These are phyloP conservation scores for Chamaenerion angustifolium DNA, from an alignment of 345 rosid species.

Conservation along the genomic window DNA sequence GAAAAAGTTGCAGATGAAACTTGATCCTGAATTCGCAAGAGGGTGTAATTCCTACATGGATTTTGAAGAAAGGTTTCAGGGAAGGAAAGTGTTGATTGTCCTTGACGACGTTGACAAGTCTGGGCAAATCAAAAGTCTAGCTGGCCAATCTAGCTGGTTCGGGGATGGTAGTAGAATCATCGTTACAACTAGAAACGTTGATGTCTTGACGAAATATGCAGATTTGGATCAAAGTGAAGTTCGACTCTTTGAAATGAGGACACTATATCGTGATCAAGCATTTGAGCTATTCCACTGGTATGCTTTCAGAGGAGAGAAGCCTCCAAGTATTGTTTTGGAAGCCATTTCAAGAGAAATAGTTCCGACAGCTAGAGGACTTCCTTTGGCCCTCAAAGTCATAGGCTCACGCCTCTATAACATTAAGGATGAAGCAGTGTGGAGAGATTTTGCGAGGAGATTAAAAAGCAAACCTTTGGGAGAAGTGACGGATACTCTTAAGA, in stretches of 20 bases:
- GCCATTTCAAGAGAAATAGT: neutral
- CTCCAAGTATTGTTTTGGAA: neutral
- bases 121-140: neutral
- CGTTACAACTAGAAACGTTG: too few relatives aligned
- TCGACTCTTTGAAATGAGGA: neutral
- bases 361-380: neutral
- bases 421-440: constrained; percentile 1
- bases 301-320: neutral
- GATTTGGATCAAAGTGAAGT: neutral
- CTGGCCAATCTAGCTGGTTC: neutral
- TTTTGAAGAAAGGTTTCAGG: neutral
- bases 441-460: neutral
- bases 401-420: neutral
- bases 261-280: neutral
- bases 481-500: neutral
- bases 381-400: constrained; percentile 3
- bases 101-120: neutral
- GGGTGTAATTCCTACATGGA: neutral
- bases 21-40: neutral
- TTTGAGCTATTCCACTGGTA: neutral
- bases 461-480: neutral
- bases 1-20: neutral
- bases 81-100: neutral
- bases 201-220: neutral
- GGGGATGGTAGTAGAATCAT: neutral